A percentile compares a stretch with the other conserved stretches of the same genome.
These are phyloP conservation scores for Acer yangbiense DNA, from an alignment of 345 rosid species.

Conservation along the genomic window DNA sequence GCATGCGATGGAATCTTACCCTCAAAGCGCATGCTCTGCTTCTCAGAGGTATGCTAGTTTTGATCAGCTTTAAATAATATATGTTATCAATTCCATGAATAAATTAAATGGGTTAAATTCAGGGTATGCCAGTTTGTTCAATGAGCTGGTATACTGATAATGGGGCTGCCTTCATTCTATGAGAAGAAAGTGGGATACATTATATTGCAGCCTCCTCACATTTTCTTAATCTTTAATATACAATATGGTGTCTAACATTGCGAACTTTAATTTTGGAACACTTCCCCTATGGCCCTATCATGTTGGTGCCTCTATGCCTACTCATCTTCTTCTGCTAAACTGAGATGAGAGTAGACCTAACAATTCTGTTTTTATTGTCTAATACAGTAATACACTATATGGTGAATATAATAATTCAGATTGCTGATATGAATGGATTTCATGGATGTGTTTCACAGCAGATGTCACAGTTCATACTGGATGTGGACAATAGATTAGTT, in stretches of 20 bases:
- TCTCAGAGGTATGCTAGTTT: constrained; percentile 68
- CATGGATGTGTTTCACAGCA: background rate
- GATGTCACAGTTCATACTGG: background rate
- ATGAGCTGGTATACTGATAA: background rate
- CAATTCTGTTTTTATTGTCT: background rate
- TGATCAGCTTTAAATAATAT: background rate
- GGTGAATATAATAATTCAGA: background rate
- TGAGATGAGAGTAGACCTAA: background rate
- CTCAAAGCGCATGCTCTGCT: constrained; percentile 75
- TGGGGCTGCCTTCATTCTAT: background rate
- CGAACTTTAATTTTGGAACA: background rate
- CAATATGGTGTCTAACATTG: background rate
- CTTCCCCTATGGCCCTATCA: background rate
- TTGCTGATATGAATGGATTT: constrained; percentile 2
- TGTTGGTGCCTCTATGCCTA: background rate
- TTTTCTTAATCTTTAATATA: background rate
- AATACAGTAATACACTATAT: background rate
- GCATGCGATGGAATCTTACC: constrained; percentile 63
- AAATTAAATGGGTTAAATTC: background rate
- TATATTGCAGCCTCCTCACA: background rate
- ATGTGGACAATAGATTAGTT: background rate
- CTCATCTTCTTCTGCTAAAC: background rate
- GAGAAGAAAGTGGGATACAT: background rate
- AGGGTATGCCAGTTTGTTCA: background rate
- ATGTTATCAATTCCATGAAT: background rate